These are phyloP conservation scores for Cylindrotheca fusiformis DNA, from an alignment of 108 stramenopile genomes.

Conservation along the genomic window DNA sequence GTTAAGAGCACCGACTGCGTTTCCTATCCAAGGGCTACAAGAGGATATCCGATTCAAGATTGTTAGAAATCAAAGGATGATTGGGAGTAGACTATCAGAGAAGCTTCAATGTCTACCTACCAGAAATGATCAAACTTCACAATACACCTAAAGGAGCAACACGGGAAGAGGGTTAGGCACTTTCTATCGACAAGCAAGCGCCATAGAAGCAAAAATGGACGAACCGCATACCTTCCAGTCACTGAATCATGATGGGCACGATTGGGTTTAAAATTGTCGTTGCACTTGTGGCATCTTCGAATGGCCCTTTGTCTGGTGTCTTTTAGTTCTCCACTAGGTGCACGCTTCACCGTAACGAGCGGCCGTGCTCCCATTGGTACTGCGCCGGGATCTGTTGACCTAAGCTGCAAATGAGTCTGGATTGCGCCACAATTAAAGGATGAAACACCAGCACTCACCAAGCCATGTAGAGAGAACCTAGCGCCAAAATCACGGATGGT, in stretches of 20 bases:
- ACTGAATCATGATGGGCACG: conserved; percentile 88
- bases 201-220: conserved; percentile 32
- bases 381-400: conserved; percentile 68
- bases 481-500: conserved; percentile 46
- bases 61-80: neutral
- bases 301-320: conserved; percentile 38
- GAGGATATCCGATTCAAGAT: too few species aligned
- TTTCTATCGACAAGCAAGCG: neutral
- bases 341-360: conserved; percentile 40
- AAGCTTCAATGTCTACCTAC: too few species aligned
- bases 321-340: conserved; percentile 17
- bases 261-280: conserved; percentile 77
- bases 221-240: conserved; percentile 73
- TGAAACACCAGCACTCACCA: conserved; percentile 13
- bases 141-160: neutral
- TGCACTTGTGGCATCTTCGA: conserved; percentile 74
- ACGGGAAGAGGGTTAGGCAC: neutral
- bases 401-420: conserved; percentile 1
- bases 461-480: conserved; percentile 63
- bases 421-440: neutral
- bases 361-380: conserved; percentile 84
- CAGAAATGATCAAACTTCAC: conserved; percentile 62
- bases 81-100: neutral
- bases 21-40: conserved; percentile 97
- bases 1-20: conserved; percentile 93